phyloP scores from a whole-genome alignment of 1,284 basidiomycete genomes.

The Laetiporus sulphureus region DNA sequence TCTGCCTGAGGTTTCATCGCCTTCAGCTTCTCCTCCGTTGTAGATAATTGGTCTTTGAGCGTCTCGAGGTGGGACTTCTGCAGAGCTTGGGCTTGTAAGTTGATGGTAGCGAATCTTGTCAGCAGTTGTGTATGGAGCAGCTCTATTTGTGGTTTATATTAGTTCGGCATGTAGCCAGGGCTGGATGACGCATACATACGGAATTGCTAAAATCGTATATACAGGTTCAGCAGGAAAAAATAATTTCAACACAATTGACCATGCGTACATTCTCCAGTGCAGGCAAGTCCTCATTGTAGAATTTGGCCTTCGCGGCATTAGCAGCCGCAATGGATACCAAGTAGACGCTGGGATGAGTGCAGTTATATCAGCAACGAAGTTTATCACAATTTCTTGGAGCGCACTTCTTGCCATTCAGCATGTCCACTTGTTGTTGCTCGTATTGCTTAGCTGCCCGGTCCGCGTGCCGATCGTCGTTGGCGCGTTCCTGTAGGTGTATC shows the following conservation, averaged over 20 bases:
- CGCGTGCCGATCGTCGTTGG: slow-evolving; percentile 68
- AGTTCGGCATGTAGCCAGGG: too few species aligned
- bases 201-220: slow-evolving; percentile 44
- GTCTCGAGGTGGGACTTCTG: slow-evolving; percentile 52
- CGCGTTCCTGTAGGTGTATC: slow-evolving; percentile 41
- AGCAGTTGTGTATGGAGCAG: slow-evolving; percentile 56
- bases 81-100: slow-evolving; percentile 51
- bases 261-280: slow-evolving; percentile 62
- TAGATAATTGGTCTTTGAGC: slow-evolving; percentile 41
- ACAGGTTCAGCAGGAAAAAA: slow-evolving; percentile 5
- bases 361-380: background rate
- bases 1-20: slow-evolving; percentile 51
- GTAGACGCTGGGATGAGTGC: slow-evolving; percentile 45
- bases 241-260: background rate
- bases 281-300: slow-evolving; percentile 63
- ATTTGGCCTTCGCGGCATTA: slow-evolving; percentile 62
- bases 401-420: slow-evolving; percentile 79
- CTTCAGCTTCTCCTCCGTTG: slow-evolving; percentile 39
- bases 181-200: slow-evolving; percentile 37
- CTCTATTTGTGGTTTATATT: too few species aligned
- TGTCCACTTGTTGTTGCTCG: slow-evolving; percentile 67
- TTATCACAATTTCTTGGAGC: slow-evolving; percentile 3
- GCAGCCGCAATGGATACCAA: slow-evolving; percentile 62
- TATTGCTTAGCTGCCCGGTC: slow-evolving; percentile 66
- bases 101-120: slow-evolving; percentile 43